Conservation (phyloP, 306 rosid genomes). For the Acacia crassicarpa region DNA sequence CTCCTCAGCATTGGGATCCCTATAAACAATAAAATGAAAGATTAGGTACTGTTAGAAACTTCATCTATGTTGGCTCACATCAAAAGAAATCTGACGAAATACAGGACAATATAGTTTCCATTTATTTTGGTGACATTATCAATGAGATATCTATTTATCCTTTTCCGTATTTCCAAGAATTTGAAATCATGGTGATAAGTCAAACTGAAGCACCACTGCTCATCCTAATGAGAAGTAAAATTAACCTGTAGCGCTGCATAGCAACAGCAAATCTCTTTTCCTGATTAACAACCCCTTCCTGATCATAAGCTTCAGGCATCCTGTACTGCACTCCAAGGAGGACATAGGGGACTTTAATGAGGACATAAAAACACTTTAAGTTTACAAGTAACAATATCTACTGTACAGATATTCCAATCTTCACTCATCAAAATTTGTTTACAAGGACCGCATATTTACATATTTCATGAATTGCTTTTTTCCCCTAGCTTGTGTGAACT, state of each 20-base stretch:
- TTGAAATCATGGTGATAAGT: conserved; percentile 19
- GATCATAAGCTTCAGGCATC: conserved; percentile 95
- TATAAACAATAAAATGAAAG: conserved; percentile 32
- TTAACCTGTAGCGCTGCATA: conserved; percentile 61
- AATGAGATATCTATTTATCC: conserved; percentile 2
- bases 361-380: background rate
- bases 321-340: conserved; percentile 68
- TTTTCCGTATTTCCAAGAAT: background rate
- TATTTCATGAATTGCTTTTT: background rate
- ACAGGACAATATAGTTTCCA: background rate
- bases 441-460: background rate
- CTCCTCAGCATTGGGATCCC: conserved; percentile 73
- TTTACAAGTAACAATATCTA: background rate
- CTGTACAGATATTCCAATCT: conserved; percentile 15
- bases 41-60: conserved; percentile 13
- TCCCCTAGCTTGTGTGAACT: background rate
- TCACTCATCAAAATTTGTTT: conserved; percentile 8
- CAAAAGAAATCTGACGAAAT: conserved; percentile 15
- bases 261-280: conserved; percentile 89
- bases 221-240: conserved; percentile 1
- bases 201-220: conserved; percentile 32
- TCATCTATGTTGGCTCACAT: background rate
- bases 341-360: conserved; percentile 19
- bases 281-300: conserved; percentile 41
- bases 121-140: background rate